Evolutionary conservation across 2,329 filamentous ascomycete genomes (phyloP).

Genomic region (Aureobasidium subglaciale): DNA sequence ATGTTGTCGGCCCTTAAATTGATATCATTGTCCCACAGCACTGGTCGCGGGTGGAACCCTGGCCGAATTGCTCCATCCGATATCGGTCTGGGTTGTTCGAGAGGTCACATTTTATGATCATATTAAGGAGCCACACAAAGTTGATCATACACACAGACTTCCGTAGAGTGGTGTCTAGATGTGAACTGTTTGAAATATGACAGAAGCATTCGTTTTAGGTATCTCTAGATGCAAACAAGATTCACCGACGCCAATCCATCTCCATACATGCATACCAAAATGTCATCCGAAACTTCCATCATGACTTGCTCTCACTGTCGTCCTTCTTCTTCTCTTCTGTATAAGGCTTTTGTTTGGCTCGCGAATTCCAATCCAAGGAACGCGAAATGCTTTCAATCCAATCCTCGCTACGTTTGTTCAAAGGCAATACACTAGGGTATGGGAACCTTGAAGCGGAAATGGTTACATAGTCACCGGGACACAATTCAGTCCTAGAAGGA

Average conservation of each 20-base stretch:
- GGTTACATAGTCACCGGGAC: slow-evolving; percentile 75
- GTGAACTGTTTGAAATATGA: no score
- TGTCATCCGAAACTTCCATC: background rate
- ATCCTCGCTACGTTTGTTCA: slow-evolving; percentile 52
- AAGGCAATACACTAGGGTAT: slow-evolving; percentile 66
- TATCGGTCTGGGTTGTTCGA: no score
- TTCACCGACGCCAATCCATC: no score
- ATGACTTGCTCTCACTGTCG: background rate
- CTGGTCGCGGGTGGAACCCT: no score
- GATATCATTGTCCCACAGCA: no score
- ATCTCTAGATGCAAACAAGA: background rate
- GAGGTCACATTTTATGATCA: no score
- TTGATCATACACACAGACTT: no score
- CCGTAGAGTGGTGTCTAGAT: no score
- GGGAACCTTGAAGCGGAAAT: slow-evolving; percentile 75
- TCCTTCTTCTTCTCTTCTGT: slow-evolving; percentile 17
- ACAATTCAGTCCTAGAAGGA: slow-evolving; percentile 47
- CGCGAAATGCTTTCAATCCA: slow-evolving; percentile 76
- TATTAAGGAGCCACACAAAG: no score
- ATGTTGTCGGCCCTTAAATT: no score
- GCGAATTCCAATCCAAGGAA: slow-evolving; percentile 74
- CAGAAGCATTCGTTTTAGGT: background rate
- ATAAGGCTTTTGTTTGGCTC: slow-evolving; percentile 66
- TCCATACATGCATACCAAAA: no score
- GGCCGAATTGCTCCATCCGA: no score